phyloP scores from a whole-genome alignment of 2,329 filamentous ascomycete species.

The Xylaria sp. region DNA sequence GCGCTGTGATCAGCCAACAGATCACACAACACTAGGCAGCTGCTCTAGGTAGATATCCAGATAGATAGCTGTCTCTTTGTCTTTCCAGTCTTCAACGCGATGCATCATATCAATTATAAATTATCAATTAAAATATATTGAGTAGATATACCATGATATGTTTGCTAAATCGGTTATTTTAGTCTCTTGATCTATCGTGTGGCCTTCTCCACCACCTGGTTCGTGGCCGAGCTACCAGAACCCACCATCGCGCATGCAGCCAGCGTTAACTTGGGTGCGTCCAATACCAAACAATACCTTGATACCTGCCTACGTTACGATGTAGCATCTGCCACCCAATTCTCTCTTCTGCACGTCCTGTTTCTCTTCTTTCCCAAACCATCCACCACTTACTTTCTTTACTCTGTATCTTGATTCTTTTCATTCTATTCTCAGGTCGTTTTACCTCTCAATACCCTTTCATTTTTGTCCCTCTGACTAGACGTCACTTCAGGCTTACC shows the following conservation, averaged over 20 bases:
- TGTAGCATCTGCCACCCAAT: slow-evolving; percentile 26
- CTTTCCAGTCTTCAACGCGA: background rate
- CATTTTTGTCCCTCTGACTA: background rate
- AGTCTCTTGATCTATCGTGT: slow-evolving; percentile 7
- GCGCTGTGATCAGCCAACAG: background rate
- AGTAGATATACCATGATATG: background rate
- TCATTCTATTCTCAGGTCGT: slow-evolving; percentile 17
- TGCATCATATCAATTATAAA: slow-evolving; percentile 4
- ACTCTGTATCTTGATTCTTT: slow-evolving; percentile 19
- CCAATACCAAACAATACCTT: slow-evolving; percentile 12
- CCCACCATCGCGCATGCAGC: slow-evolving; percentile 33
- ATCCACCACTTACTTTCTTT: background rate
- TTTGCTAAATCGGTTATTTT: slow-evolving; percentile 10
- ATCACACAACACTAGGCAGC: slow-evolving; percentile 10
- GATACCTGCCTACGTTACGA: slow-evolving; percentile 5
- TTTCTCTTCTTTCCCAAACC: slow-evolving; percentile 10
- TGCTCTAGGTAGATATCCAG: too few species aligned
- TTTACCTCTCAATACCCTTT: slow-evolving; percentile 21
- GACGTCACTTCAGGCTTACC: slow-evolving; percentile 9
- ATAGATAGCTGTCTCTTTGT: background rate
- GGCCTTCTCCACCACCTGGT: slow-evolving; percentile 22
- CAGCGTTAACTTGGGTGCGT: slow-evolving; percentile 32
- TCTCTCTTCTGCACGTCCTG: slow-evolving; percentile 9
- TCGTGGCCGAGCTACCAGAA: slow-evolving; percentile 27
- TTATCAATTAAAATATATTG: too few species aligned